A percentile compares a stretch with the other conserved stretches of the same genome.
phyloP scores from a whole-genome alignment of 2,329 filamentous ascomycete species.

The Ilyonectria mors-panacis region DNA sequence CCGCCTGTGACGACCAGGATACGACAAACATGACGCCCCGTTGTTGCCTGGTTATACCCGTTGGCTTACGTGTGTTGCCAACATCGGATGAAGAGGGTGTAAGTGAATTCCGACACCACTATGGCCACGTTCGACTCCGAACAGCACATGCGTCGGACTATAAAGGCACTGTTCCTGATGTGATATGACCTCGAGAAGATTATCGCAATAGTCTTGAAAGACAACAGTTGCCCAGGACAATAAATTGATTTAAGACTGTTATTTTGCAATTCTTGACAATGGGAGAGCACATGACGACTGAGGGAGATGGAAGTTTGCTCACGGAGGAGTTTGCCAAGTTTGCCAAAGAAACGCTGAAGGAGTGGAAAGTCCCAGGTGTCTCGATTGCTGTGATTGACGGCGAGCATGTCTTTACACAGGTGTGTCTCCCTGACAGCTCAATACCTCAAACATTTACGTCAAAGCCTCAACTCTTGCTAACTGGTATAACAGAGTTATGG shows the following conservation, averaged over 20 bases:
- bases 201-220: not conserved
- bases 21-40: not conserved
- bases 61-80: not conserved
- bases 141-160: not conserved
- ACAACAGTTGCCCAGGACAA: too few relatives aligned
- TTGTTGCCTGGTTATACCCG: slow-evolving; percentile 3
- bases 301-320: slow-evolving; percentile 9
- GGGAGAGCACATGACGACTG: not conserved
- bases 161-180: not conserved
- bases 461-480: slow-evolving; percentile 9
- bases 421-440: slow-evolving; percentile 9
- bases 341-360: slow-evolving; percentile 31
- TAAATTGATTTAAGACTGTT: not conserved
- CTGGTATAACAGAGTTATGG: slow-evolving; percentile 47
- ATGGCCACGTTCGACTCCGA: not conserved
- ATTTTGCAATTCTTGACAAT: not conserved
- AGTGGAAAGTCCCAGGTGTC: slow-evolving; percentile 49
- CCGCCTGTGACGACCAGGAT: not conserved
- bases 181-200: not conserved
- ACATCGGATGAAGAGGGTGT: not conserved
- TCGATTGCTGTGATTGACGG: slow-evolving; percentile 49
- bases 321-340: slow-evolving; percentile 22
- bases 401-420: slow-evolving; percentile 45
- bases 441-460: not conserved
- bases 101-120: not conserved